Evolutionary conservation across 2,329 filamentous ascomycete genomes (phyloP), one percentile per base, ranked within the genome.

Genomic region (Fusarium tanahbumbuense): DNA sequence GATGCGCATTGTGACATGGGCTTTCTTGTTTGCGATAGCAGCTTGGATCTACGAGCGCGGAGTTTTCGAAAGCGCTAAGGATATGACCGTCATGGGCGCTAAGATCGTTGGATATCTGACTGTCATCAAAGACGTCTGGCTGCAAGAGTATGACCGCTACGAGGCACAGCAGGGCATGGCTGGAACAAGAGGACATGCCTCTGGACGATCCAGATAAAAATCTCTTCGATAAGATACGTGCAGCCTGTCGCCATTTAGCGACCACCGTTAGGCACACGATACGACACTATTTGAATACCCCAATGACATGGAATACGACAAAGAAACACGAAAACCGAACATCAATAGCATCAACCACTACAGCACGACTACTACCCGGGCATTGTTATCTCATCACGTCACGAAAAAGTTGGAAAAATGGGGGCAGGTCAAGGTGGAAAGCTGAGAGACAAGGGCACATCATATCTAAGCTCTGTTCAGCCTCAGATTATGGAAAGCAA

Each of bases 11-110:
- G 78, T 87, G 3, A 88, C 93, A 68, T 96, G 89, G 88, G 86
- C 85, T 2, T 78, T 82, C 3, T 71, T 94, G 4, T 81, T 85
- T 7, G 83, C 84, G 1, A 44, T 89, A 1, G 83, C 84, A 1
- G 82, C 89, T 20, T 84, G 86, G 64, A 83, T 91, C 6, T 91
- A 86, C 78, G 89, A 90, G 75, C 83, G 93, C 4, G 90, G 93
- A 0, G 77, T 91, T 18, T 87, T 89, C 69, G 88, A 88, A 61
- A 90, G 90, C 68, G 81, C 87, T 16, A 83, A 85, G 64, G 92
- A 96, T 79, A 74, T 82, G 15, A 79, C 81, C 20, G 80, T 82
- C 2, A 64, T 86, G 32, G 81, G 76, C 12, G 75, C 80, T 60
- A 83, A 81, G 73, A 45, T 85, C n/a, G 74, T 78, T 25, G 83